These are phyloP conservation scores for Tricholoma saponaceum DNA, from an alignment of 768 basidiomycete species.

Conservation along the genomic window DNA sequence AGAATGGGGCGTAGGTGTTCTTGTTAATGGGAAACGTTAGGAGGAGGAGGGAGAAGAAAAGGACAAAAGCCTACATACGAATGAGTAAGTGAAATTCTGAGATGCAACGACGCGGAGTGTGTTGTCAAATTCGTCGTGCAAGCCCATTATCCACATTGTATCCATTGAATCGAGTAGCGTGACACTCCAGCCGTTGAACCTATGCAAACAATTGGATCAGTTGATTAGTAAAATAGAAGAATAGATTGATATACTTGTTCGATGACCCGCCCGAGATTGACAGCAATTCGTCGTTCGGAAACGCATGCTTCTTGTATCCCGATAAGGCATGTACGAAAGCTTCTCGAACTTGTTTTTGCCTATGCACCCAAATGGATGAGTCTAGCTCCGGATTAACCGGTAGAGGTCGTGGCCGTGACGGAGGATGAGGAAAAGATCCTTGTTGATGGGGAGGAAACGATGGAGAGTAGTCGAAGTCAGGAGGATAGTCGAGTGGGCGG, in stretches of 20 bases:
- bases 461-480: no score
- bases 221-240: background rate
- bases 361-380: no score
- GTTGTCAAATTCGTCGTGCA: constrained; percentile 62
- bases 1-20: constrained; percentile 43
- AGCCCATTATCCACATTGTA: constrained; percentile 77
- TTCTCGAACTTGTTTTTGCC: no score
- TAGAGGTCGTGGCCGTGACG: no score
- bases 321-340: no score
- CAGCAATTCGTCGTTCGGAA: constrained; percentile 49
- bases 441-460: no score
- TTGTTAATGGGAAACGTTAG: no score
- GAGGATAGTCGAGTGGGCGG: no score
- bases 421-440: no score
- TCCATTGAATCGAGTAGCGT: constrained; percentile 76
- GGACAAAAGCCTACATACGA: background rate
- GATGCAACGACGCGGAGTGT: constrained; percentile 47
- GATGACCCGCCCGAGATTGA: constrained; percentile 38
- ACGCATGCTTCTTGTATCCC: constrained; percentile 47
- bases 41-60: background rate
- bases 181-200: constrained; percentile 49
- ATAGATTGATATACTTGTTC: constrained; percentile 41
- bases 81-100: constrained; percentile 31
- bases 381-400: no score
- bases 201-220: no score